A percentile compares a stretch with the other conserved stretches of the same genome.
Evolutionary conservation across 2,329 filamentous ascomycete species (phyloP).

Genomic region (Fusarium fujikuroi): DNA sequence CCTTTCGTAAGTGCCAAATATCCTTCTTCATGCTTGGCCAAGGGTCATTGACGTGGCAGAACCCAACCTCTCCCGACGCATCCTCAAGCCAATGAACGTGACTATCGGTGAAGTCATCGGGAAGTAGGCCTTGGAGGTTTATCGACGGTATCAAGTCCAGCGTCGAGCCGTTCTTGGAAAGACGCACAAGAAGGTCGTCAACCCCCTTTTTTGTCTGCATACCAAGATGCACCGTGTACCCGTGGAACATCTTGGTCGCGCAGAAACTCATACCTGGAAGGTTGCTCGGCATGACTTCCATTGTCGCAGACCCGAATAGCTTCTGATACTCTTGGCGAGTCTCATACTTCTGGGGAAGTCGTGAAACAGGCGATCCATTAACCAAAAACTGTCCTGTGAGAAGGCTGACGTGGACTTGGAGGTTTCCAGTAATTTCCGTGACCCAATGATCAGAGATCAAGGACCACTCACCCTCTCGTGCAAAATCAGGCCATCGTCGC

Average conservation of each 20-base stretch:
- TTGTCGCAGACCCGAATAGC: constrained; percentile 16
- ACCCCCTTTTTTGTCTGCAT: constrained; percentile 38
- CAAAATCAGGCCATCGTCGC: constrained; percentile 33
- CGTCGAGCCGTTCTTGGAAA: constrained; percentile 5
- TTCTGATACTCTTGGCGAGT: constrained; percentile 8
- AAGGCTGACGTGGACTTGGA: constrained; percentile 14
- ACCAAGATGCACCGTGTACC: constrained; percentile 35
- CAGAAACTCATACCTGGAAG: constrained; percentile 53
- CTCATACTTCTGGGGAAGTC: constrained; percentile 14
- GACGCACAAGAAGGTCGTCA: constrained; percentile 53
- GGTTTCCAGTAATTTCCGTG: neutral
- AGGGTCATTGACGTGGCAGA: constrained; percentile 41
- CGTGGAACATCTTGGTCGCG: constrained; percentile 47
- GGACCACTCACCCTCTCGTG: neutral
- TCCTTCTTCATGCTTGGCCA: constrained; percentile 38
- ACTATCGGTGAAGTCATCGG: constrained; percentile 51
- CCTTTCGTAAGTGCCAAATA: constrained; percentile 44
- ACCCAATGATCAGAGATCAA: constrained; percentile 18
- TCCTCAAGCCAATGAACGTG: constrained; percentile 61
- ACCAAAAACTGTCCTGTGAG: constrained; percentile 27
- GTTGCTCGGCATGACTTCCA: constrained; percentile 36
- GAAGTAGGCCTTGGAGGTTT: constrained; percentile 46
- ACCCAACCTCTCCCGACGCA: constrained; percentile 44
- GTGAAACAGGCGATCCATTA: constrained; percentile 16
- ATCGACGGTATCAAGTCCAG: constrained; percentile 49